Conservation (phyloP, 768 basidiomycete genomes). For the Tylopilus cervinicoccineus region DNA sequence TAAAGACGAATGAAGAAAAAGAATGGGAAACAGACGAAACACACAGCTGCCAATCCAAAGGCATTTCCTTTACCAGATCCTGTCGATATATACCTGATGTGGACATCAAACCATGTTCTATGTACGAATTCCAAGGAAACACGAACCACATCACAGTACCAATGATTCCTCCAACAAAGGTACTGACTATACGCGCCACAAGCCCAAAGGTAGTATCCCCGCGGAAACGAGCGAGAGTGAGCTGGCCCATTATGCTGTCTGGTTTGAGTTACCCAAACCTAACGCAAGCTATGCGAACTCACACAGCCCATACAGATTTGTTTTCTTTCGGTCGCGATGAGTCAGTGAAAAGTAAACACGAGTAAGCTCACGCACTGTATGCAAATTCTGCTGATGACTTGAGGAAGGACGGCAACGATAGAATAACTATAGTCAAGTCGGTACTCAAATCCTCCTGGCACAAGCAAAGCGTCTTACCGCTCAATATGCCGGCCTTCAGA, state of each 20-base stretch:
- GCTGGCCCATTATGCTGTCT: constrained; percentile 67
- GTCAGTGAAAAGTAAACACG: constrained; percentile 1
- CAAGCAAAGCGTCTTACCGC: constrained; percentile 37
- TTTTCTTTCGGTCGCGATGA: constrained; percentile 39
- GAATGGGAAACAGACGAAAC: constrained; percentile 66
- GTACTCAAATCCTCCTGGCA: background rate
- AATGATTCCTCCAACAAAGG: constrained; percentile 59
- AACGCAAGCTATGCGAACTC: constrained; percentile 16
- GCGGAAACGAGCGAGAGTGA: constrained; percentile 65
- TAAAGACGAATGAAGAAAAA: constrained; percentile 70
- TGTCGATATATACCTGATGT: constrained; percentile 62
- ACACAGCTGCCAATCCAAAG: constrained; percentile 67
- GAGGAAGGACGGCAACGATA: constrained; percentile 59
- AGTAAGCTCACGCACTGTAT: constrained; percentile 42
- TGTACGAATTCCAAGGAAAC: background rate
- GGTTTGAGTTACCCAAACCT: background rate
- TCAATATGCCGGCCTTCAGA: constrained; percentile 64
- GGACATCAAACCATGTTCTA: background rate
- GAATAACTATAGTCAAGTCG: constrained; percentile 38
- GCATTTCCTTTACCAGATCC: constrained; percentile 57
- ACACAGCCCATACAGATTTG: constrained; percentile 71
- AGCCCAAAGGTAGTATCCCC: constrained; percentile 74
- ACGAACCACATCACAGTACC: constrained; percentile 67
- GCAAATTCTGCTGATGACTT: constrained; percentile 52
- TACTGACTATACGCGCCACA: constrained; percentile 55